Base-by-base conservation (phyloP, 495 filamentous ascomycete genomes). In the Aspergillus coremiiformis region DNA sequence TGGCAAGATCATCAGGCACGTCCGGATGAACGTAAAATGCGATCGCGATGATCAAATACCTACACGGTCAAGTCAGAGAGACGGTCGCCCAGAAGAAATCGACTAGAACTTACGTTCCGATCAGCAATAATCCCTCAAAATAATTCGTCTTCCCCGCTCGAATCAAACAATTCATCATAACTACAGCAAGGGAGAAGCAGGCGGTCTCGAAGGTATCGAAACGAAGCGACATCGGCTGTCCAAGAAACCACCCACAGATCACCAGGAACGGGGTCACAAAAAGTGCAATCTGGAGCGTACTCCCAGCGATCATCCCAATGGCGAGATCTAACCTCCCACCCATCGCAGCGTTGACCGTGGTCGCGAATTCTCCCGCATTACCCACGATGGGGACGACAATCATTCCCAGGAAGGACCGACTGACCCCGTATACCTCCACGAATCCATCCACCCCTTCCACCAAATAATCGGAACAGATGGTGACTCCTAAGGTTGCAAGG, bases 311-410 rank as follows among this genome's bases (percentile, higher is more conserved):
- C 20, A 96, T 90, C 15, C 88, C 87, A 71, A 97, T 88, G 15
- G 92, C 92, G 11, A 97, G 78, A 60, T 96, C 90, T 92, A 97
- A 96, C 78, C 97, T 98, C 68, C 94, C 78, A 72, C 94, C 95
- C 61, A 85, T 79, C 0, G 93, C 88, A 37, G 96, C 92, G 23
- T 96, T 84, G 27, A 90, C 84, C 12, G 93, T 92, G 5, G 92
- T 96, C 33, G 95, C 91, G 66, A 97, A 93, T 70, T 98, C 93
- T 7, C 93, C 93, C 1, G 93, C 93, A 61, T 98, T 98, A 52
- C 93, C 93, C 29, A 98, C 93, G 63, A 98, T 96, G 21, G 93
- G 93, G 35, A 98, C 86, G 26, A 98, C 77, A 53, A 98, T 85
- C 48, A 98, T 78, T 73, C 93, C 93, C 63, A 97, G 92, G 66